Evolutionary conservation across 306 rosid species (phyloP), one percentile per base, ranked within the genome.

Genomic region (Castanea sativa): DNA sequence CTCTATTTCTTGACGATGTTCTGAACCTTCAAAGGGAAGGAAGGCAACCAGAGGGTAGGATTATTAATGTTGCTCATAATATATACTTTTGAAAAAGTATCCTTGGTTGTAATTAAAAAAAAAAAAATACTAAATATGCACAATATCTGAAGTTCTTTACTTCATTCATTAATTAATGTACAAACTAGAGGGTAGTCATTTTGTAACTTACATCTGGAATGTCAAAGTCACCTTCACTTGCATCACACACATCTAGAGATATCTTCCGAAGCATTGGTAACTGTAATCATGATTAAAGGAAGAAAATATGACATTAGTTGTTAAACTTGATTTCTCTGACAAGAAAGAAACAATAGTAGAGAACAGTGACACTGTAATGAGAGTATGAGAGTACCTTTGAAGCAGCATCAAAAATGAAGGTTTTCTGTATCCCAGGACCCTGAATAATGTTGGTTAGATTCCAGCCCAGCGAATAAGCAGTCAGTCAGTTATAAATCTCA

Each of bases 191-290:
- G 65, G 27, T 56, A 43, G 58, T 45, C 76, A 67, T 73, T 68
- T 38, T 19, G 63, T 20, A 73, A 81, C 98, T 90, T 86, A 93
- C 97, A 41, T 81, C 76, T 57, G 97, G 97, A 84, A 91, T 76
- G 83, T 91, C 90, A 81, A 87, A 91, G 78, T 82, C 90, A 74
- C 92, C 94, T 74, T 91, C 90, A 38, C 80, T 76, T 33, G 98
- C 91, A 87, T 93, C 98, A 77, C 98, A 93, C 79, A 87, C 13
- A 86, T 91, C 98, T 78, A 93, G 80, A 19, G 94, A 91, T 49
- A 93, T 56, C 79, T 78, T 87, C 78, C 97, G 88, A 73, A 93
- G 97, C 87, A 89, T 38, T 57, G 93, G 93, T 84, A 91, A 9
- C 94, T 93, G 88, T 73, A 60, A 52, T 74, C 72, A 77, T 59